Evolutionary conservation across 306 rosid genomes (phyloP).

Genomic region (Inga laurina): DNA sequence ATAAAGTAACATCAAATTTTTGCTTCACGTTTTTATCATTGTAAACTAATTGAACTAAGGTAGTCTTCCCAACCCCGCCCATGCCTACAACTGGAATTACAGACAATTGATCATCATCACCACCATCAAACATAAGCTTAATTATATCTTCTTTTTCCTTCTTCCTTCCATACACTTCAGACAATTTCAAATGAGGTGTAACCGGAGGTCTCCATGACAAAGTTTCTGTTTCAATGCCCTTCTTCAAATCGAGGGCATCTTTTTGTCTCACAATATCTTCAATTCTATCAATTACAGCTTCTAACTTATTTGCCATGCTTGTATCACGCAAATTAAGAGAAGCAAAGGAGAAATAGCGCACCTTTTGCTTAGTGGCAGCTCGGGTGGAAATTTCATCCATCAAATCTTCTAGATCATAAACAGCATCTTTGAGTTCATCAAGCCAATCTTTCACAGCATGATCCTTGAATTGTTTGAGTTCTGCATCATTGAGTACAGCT

Average conservation of each 20-base stretch:
- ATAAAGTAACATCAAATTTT: not conserved
- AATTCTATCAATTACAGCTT: not conserved
- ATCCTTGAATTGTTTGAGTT: conserved; percentile 15
- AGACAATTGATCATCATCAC: not conserved
- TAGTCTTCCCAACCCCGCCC: conserved; percentile 1
- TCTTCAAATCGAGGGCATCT: not conserved
- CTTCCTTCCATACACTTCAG: not conserved
- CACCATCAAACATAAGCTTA: not conserved
- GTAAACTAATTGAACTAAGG: not conserved
- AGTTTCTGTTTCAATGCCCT: not conserved
- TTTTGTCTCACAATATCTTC: not conserved
- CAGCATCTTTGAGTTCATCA: not conserved
- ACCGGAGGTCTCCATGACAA: not conserved
- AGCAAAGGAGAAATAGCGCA: not conserved
- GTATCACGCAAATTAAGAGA: not conserved
- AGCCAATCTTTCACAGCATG: not conserved
- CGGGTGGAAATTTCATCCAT: not conserved
- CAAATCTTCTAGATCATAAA: not conserved
- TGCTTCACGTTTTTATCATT: not conserved
- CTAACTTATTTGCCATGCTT: not conserved
- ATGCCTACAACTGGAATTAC: conserved; percentile 13
- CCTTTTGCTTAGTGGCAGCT: not conserved
- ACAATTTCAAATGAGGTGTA: not conserved
- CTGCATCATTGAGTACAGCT: too few relatives aligned
- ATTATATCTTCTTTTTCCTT: not conserved